Conservation (phyloP, 495 filamentous ascomycete species). For the Tuber microsphaerosporum region DNA sequence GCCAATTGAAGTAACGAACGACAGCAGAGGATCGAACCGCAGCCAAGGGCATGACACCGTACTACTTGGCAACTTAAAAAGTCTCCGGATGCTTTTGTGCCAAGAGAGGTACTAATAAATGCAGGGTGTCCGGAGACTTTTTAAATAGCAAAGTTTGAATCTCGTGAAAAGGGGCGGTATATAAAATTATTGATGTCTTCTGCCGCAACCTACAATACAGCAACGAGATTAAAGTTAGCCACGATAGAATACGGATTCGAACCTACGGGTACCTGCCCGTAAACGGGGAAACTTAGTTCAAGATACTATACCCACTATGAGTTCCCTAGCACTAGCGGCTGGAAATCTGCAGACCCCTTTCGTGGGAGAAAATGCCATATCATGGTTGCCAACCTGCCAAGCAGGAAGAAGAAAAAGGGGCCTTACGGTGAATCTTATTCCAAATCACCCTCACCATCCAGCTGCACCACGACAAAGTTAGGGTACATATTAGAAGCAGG, state of each 20-base stretch:
- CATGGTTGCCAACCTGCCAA: not conserved
- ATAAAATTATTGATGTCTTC: not conserved
- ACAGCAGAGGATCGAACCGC: not conserved
- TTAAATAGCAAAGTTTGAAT: not conserved
- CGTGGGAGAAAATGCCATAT: not conserved
- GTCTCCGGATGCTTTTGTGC: too few species aligned
- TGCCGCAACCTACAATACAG: not conserved
- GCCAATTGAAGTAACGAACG: not conserved
- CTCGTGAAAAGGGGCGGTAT: not conserved
- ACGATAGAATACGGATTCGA: not conserved
- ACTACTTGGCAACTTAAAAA: too few species aligned
- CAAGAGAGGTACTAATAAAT: too few species aligned
- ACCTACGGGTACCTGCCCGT: not conserved
- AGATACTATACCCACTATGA: not conserved
- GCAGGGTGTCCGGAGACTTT: too few species aligned
- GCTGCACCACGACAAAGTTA: too few species aligned
- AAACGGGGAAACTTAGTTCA: not conserved
- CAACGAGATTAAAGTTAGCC: not conserved
- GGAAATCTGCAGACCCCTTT: not conserved
- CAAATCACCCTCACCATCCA: not conserved
- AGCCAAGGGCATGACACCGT: not conserved
- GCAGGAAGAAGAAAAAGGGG: not conserved
- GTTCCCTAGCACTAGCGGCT: not conserved
- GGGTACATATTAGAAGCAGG: not conserved
- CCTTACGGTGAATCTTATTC: not conserved